These are phyloP conservation scores for Pythium sukuiense DNA, from an alignment of 352 stramenopile genomes.

Conservation along the genomic window DNA sequence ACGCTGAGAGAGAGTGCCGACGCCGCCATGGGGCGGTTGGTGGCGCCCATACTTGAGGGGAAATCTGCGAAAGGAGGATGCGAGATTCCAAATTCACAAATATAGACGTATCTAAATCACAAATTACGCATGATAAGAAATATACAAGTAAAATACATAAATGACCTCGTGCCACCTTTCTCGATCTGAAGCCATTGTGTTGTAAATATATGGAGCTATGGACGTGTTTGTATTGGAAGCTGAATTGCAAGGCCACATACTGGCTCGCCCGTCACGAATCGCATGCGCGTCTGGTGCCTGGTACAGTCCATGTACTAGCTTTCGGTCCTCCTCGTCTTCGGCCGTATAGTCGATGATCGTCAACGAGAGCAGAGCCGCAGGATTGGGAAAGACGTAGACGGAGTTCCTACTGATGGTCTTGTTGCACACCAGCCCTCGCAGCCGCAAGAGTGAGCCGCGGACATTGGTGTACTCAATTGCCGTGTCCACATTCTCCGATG, in stretches of 20 bases:
- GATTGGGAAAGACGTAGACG: constrained; percentile 20
- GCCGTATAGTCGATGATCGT: constrained; percentile 14
- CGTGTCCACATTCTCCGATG: background rate
- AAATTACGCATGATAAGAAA: background rate
- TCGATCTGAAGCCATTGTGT: too few relatives aligned
- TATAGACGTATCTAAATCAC: background rate
- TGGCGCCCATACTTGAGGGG: background rate
- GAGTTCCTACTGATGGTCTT: constrained; percentile 5
- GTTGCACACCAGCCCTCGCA: constrained; percentile 10
- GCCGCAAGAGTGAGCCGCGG: constrained; percentile 8
- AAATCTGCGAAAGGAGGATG: background rate
- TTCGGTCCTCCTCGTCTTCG: background rate
- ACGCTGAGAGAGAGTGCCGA: background rate
- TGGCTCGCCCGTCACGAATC: too few relatives aligned
- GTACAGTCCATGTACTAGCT: background rate
- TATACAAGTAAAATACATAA: too few relatives aligned
- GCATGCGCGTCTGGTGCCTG: too few relatives aligned
- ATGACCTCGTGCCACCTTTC: too few relatives aligned
- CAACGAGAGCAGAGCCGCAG: constrained; percentile 7
- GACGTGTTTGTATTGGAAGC: too few relatives aligned
- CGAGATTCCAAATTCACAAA: background rate
- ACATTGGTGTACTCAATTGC: background rate
- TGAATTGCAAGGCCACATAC: too few relatives aligned
- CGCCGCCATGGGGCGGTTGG: background rate
- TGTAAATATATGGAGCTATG: too few relatives aligned